phyloP scores from a whole-genome alignment of 768 basidiomycete genomes.

The Phlebiopsis gigantea region DNA sequence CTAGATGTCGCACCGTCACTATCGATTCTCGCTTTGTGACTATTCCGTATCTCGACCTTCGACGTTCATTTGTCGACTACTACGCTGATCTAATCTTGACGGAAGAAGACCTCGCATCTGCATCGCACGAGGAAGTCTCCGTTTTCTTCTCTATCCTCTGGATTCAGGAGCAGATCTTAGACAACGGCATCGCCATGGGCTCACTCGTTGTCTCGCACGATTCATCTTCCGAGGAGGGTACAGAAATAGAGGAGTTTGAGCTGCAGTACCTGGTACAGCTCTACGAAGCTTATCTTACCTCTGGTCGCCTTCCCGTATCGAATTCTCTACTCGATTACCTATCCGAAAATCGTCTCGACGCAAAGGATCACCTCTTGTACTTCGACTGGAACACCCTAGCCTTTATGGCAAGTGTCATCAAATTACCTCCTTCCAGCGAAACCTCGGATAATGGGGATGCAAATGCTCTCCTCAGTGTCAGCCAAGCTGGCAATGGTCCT shows the following conservation, averaged over 20 bases:
- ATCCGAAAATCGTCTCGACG: constrained; percentile 39
- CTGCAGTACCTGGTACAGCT: constrained; percentile 47
- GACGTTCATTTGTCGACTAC: constrained; percentile 49
- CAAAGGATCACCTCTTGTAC: constrained; percentile 43
- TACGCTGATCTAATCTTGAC: constrained; percentile 41
- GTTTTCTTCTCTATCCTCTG: constrained; percentile 55
- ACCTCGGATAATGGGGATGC: constrained; percentile 21
- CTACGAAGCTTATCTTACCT: constrained; percentile 47
- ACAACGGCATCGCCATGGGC: constrained; percentile 60
- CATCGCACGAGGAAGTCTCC: constrained; percentile 66
- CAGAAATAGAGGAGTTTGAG: constrained; percentile 47
- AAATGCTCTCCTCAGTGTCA: constrained; percentile 43
- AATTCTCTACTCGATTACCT: constrained; percentile 47
- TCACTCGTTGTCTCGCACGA: constrained; percentile 47
- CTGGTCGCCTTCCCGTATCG: constrained; percentile 39
- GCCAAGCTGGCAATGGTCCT: constrained; percentile 21
- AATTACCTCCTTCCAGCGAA: constrained; percentile 26
- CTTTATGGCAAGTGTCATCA: constrained; percentile 56
- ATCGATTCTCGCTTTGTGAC: constrained; percentile 43
- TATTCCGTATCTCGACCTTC: constrained; percentile 40
- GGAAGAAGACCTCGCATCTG: constrained; percentile 39
- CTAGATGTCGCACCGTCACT: constrained; percentile 34
- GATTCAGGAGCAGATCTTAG: constrained; percentile 62
- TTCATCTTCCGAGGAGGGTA: constrained; percentile 7
- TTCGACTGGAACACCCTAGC: constrained; percentile 66